Evolutionary conservation across 352 stramenopile genomes (phyloP), one percentile per base, ranked within the genome.

Genomic region (Pythium chondricola): DNA sequence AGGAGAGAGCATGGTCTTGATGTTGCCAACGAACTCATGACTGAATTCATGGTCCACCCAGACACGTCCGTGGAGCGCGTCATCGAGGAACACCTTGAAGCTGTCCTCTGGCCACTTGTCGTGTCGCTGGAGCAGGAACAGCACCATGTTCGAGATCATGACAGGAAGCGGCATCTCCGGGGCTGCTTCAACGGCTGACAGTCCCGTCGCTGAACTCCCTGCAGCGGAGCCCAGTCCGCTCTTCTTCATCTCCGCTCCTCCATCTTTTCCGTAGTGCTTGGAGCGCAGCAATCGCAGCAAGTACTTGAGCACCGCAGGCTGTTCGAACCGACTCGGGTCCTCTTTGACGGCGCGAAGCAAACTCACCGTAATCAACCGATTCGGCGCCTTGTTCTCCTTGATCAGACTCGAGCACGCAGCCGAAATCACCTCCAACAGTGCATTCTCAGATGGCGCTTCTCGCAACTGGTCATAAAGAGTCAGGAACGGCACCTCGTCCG

Each of bases 31-130:
- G 55, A 94, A 94, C 5, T 69, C 41, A 22, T 70, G 71, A 36
- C 80, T 91, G n/a, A 89, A 55, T 26, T 90, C 78, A 40, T 92
- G 76, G 43, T 94, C 81, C 0, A 94, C 83, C 83, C 83, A 94
- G 13, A 83, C 61, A 37, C 83, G 71, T n/a, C 74, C 69, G 51
- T 79, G 80, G 10, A 94, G 62, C 4, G 83, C 88, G 58, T 94
- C 83, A 33, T 92, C 81, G 3, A 94, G 54, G 61, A 91, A 94
- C 16, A 94, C 83, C 54, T 92, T 94, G 26, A 91, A 70, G 44
- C 75, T 91, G 54, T 94, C 83, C 20, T 86, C 63, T 14, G 80
- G 76, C 80, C 80, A 92, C 6, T 71, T 65, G 11, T 71, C 46
- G 17, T 33, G 11, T 46, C 81, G 67, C 67, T 88, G 88, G 17